Base-by-base conservation (phyloP, 78 protist species). In the Tieghemostelium lacteum region DNA sequence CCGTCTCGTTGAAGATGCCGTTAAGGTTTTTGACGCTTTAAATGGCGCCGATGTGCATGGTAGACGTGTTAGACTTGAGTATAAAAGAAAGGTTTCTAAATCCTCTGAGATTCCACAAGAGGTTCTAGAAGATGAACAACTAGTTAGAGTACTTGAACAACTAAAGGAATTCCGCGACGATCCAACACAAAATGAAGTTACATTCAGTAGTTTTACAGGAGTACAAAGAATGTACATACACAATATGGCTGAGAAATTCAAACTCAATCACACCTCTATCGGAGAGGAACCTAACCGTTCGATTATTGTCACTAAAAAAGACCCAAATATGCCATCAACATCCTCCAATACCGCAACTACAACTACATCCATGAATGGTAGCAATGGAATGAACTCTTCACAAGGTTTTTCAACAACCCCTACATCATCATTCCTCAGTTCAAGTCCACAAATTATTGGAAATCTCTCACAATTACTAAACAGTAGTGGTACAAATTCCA, bases 141-240 rank as follows among this genome's bases (percentile, higher is more conserved):
- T 88, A 22, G 31, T 76, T 8, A 58, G 39, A 24, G 88, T 88
- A 3, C 71, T 73, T 83, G 93, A 88, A 37, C 93, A 88, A 66
- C 28, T 88, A 3, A 37, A 70, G 14, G 88, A 88, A 34, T 88
- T 75, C 57, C 73, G 60, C 37, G 91, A 83, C 2, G 91, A 83
- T 34, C 72, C 72, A 34, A 42, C n/a, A 2, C 37, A 76, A 16
- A 83, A 60, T 0, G 93, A 88, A 62, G 33, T 88, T 4, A 77
- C 75, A 0, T 88, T 88, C 58, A 39, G 66, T 4, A 31, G 73
- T 19, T 75, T 66, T 36, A 70, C 93, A 26, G 87, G 93, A n/a
- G 86, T 77, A 14, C 93, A 88, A 40, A 54, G 93, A 73, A 88
- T 77, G 93, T 77, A 88, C 58, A 88, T 88, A 50, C 93, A 88